Conservation (phyloP, 768 basidiomycete genomes). For the Auriscalpium microsporum region DNA sequence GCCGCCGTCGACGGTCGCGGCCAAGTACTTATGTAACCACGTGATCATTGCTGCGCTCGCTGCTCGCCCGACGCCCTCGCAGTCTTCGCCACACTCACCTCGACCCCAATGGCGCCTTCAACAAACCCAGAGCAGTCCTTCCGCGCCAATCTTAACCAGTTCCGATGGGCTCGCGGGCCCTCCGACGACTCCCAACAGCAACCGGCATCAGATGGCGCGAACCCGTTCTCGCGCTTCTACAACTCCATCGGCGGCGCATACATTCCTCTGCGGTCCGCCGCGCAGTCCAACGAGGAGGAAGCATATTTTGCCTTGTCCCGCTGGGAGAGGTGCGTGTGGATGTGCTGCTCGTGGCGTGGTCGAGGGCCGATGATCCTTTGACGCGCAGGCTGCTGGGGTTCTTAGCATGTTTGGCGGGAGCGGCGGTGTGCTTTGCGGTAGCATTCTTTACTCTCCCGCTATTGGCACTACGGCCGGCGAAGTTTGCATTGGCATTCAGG, state of each 20-base stretch:
- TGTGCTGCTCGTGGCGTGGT: background rate
- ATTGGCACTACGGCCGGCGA: conserved; percentile 68
- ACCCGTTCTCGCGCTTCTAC: conserved; percentile 84
- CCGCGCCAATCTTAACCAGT: conserved; percentile 69
- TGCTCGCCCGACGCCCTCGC: too few species aligned
- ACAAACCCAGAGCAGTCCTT: conserved; percentile 51
- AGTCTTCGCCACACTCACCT: too few species aligned
- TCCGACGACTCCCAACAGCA: conserved; percentile 60
- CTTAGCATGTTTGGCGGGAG: conserved; percentile 80
- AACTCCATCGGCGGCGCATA: conserved; percentile 79
- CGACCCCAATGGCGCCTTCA: conserved; percentile 2
- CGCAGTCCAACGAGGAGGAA: conserved; percentile 88
- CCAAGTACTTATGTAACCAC: too few species aligned
- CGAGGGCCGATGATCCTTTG: background rate
- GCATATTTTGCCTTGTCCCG: conserved; percentile 87
- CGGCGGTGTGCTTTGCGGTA: conserved; percentile 88
- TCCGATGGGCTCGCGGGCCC: conserved; percentile 73
- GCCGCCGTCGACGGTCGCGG: too few species aligned
- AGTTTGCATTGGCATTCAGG: conserved; percentile 89
- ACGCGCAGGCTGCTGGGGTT: conserved; percentile 75
- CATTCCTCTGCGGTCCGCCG: conserved; percentile 75
- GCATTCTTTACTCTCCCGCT: conserved; percentile 78
- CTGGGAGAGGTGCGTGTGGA: conserved; percentile 73
- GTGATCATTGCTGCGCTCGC: too few species aligned
- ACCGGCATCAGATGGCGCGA: conserved; percentile 22